Base-by-base conservation (phyloP, 352 stramenopile genomes). In the Phytophthora multivora region DNA sequence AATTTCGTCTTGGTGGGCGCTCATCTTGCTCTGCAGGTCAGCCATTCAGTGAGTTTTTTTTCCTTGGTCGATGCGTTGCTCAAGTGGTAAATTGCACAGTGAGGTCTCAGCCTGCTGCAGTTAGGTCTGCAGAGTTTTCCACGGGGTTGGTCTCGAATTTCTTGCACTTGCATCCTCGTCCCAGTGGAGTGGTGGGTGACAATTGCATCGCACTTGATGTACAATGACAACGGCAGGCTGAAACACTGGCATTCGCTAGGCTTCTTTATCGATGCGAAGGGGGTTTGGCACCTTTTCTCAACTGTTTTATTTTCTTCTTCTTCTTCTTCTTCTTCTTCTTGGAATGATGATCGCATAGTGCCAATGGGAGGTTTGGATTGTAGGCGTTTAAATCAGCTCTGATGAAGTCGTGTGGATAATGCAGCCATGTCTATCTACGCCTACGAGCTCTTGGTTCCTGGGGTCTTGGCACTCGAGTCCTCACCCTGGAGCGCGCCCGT, bases 1-100 rank as follows among this genome's bases (percentile, higher is more conserved):
- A 8, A 88, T 66, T 25, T 87, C 61, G 10, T 71, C 23, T 51
- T 75, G 56, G 57, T 75, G 60, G 25, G 59, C 69, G 19, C 64
- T 65, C 76, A 85, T 89, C 36, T 55, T 82, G 51, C 35, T 69
- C n/a, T 66, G 52, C 38, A 73, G 19, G 33, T 72, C 64, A 19
- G 64, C 40, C 59, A 69, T 57, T 67, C 12, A 18, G 30, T 48
- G 11, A 13, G 40, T n/a, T 57, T n/a, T 57, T 18, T 59, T 57
- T n/a, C n/a, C 16, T 35, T 31, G 36, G 56, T 58, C 19, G 43
- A 33, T 63, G 12, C 51, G 45, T 58, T 48, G 31, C 13, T 69
- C 51, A 60, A 55, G 13, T 31, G 45, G 56, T 45, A 62, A 69
- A 76, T 67, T n/a, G 59, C 43, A 64, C 52, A 76, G 69, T 72